Evolutionary conservation across 805 yeast species (phyloP).

Genomic region (Saccharomycopsis microspora): DNA sequence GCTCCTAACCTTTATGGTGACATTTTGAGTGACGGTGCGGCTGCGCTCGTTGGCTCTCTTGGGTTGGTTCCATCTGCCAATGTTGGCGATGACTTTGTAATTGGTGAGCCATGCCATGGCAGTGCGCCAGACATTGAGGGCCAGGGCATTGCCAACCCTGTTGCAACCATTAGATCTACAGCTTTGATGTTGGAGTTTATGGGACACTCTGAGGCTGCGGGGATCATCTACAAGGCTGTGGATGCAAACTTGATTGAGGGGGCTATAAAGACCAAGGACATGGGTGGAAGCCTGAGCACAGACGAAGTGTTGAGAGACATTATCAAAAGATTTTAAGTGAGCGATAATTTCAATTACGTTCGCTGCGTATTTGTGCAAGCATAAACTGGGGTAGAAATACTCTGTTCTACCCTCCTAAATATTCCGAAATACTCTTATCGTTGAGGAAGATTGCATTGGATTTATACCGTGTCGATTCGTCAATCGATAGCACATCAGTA

Average conservation of each 20-base stretch:
- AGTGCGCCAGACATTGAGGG: constrained; percentile 99
- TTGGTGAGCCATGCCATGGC: constrained; percentile 99
- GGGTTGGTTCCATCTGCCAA: constrained; percentile 98
- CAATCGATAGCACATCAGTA: too few species aligned
- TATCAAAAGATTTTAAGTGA: constrained; percentile 38
- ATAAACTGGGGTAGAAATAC: too few species aligned
- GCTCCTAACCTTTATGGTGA: constrained; percentile 99
- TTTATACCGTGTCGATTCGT: too few species aligned
- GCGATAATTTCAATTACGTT: too few species aligned
- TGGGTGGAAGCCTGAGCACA: constrained; percentile 85
- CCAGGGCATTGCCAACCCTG: constrained; percentile 86
- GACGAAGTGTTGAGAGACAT: constrained; percentile 82
- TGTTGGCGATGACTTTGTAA: constrained; percentile 91
- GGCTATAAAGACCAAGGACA: constrained; percentile 70
- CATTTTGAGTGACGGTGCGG: constrained; percentile 94
- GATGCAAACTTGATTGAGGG: constrained; percentile 84
- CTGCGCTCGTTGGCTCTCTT: constrained; percentile 92
- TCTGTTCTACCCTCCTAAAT: too few species aligned
- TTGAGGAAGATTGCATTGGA: too few species aligned
- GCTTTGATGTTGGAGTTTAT: constrained; percentile 96
- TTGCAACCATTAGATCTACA: constrained; percentile 95
- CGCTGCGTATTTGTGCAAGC: too few species aligned
- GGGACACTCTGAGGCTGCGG: constrained; percentile 85
- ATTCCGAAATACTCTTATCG: too few species aligned
- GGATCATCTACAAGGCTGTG: constrained; percentile 85